Conservation (phyloP, 371 early-diverging fungal genomes). For the Mucor indicus region DNA sequence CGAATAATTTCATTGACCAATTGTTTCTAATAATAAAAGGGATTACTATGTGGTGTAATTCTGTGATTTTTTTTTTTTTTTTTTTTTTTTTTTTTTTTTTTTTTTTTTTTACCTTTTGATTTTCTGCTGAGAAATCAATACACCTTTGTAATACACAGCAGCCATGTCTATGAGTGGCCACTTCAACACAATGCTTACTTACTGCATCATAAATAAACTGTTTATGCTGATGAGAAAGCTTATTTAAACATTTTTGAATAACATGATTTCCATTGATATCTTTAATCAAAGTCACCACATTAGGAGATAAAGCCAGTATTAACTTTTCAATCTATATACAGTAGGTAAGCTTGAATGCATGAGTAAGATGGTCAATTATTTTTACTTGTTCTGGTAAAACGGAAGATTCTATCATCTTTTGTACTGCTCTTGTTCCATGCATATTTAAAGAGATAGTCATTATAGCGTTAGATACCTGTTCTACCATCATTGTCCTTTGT, state of each 20-base stretch:
- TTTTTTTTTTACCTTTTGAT: conserved; percentile 57
- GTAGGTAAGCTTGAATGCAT: too few species aligned
- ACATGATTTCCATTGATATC: conserved; percentile 99
- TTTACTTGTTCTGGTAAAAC: conserved; percentile 61
- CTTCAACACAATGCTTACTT: conserved; percentile 75
- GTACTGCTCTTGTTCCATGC: conserved; percentile 97
- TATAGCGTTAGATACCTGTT: conserved; percentile 70
- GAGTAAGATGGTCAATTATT: too few species aligned
- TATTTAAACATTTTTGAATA: conserved; percentile 93
- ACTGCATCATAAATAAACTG: conserved; percentile 92
- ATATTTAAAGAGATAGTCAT: conserved; percentile 86
- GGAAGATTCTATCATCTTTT: conserved; percentile 90
- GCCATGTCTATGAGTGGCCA: conserved; percentile 95
- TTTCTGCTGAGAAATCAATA: conserved; percentile 79
- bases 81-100: background rate
- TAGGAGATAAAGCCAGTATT: conserved; percentile 68
- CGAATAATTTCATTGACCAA: conserved; percentile 74
- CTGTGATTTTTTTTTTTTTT: background rate
- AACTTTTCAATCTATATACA: conserved; percentile 72
- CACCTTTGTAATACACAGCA: conserved; percentile 98
- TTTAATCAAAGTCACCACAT: conserved; percentile 85
- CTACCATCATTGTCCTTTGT: conserved; percentile 73
- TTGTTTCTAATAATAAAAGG: conserved; percentile 47
- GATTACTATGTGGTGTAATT: too few species aligned
- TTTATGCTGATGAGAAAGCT: conserved; percentile 67